Evolutionary conservation across 2,329 filamentous ascomycete genomes (phyloP), one percentile per base, ranked within the genome.

Genomic region (Helotiales sp.): DNA sequence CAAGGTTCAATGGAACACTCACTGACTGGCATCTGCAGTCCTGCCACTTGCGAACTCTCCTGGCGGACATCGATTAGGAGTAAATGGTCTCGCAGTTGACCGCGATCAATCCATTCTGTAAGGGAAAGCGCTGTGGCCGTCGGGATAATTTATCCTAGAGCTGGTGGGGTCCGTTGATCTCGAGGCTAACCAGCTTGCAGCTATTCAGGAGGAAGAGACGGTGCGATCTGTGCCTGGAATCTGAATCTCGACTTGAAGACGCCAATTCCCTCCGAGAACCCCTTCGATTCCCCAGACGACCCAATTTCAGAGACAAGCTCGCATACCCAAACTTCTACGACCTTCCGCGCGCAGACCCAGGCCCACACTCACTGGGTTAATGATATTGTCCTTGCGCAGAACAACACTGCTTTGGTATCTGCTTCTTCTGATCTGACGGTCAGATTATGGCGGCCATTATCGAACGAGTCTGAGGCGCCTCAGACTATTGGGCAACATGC

Each of bases 191-290:
- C n/a, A 32, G n/a, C 47, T 40, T 68, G 68, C 73, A 97, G 94
- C 75, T 99, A 98, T 82, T 97, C 96, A 54, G 96, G 93, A 72
- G 96, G 96, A 68, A 91, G 96, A 77, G 96, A 99, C 80, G 96
- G 96, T 74, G 91, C 96, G 60, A 91, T 99, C 73, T 99, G 96
- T 82, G 93, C 95, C 69, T 99, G 96, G 96, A 90, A 98, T 79
- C 83, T 97, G 62, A 87, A 93, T 75, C 87, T 92, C 76, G 86
- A 93, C 77, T 83, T 92, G 70, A 82, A 82, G 52, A 65, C 60
- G 32, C 63, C 67, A 52, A 64, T 64, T 45, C 63, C 65, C 5
- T 34, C 64, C 20, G 73, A 75, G 20, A 73, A 77, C 47, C 74
- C 75, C 20, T 78, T 78, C 63, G 74, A 73, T 45, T 75, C 74